Evolutionary conservation across 2,329 filamentous ascomycete genomes (phyloP), one percentile per base, ranked within the genome.

Genomic region (Cercospora beticola): DNA sequence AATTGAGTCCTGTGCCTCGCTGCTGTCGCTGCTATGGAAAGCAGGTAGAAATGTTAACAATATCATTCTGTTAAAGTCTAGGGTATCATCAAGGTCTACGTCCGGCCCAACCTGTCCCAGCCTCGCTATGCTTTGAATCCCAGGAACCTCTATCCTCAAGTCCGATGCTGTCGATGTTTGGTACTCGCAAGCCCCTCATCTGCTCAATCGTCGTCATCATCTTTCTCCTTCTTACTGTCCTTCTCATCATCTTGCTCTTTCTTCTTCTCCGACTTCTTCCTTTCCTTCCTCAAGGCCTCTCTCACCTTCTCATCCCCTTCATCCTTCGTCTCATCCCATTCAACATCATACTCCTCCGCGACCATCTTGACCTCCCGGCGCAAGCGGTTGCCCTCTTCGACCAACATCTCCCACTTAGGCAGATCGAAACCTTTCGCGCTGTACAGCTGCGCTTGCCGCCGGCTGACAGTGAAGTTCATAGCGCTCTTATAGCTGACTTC

Each of bases 261-360:
- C 23, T 73, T 66, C 23, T 71, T 67, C 16, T 72, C 70, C 28
- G 70, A 67, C 71, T 75, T 76, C 72, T 75, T 73, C 57, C 76
- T 73, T 62, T 76, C 87, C 72, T 96, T 97, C 88, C 92, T 61
- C 57, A 78, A 46, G 16, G 75, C 76, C 63, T 77, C 72, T 23
- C 68, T 70, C 12, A 77, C 76, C 57, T 75, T 77, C 66, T 76
- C 73, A 65, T 78, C 74, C 2, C 75, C 74, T 52, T 76, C 75
- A 52, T 78, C 76, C 49, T 74, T 69, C 9, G 70, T 71, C 71
- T 78, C 76, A 58, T 77, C 75, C 75, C 93, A 97, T 62, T 94
- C 92, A 7, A 94, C 92, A 74, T 96, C 93, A 78, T 97, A 97
- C 80, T 97, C 93, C 36, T 89, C 87, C 0, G 94, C 93, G 8